Evolutionary conservation across 2,329 filamentous ascomycete species (phyloP), one percentile per base, ranked within the genome.

Genomic region (Xylaria polymorpha): DNA sequence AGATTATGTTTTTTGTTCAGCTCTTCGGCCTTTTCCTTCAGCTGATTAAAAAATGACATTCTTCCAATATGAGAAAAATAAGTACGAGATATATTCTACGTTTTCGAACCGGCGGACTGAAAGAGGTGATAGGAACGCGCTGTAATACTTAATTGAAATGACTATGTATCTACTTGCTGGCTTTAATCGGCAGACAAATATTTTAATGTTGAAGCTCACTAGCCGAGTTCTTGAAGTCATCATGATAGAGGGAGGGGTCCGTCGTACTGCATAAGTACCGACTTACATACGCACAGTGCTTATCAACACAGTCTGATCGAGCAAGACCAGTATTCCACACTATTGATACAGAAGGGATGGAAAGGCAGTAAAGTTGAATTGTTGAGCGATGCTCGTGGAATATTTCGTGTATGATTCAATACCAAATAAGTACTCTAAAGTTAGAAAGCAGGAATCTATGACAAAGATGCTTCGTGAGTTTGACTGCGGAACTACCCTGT

Each of bases 11-110:
- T 78, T 43, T 69, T 74, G 56, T 80, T 77, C 48, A 82, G 63
- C 61, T 74, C 74, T 9, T 83, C 79, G 37, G 81, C 77, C 56
- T 83, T 80, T 48, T 77, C 75, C 72, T 82, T 83, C 37, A 82
- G 64, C 18, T 77, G 74, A 63, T 82, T 80, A 6, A 83, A 72
- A n/a, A 76, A 73, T n/a, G 74, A 72, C 74, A 76, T 76, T 32
- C 3, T 74, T 12, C 55, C 55, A 14, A 32, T 37, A 25, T 20
- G 20, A 44, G 10, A 9, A 35, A 25, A 20, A 14, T 48, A 39
- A 10, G 10, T 14, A 15, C 10, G 15, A 50, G 5, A 60, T 46
- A 20, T 1, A 9, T 15, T 32, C 58, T 65, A 43, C 25, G 12
- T 32, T 58, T 15, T 39, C 5, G 9, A 39, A 51, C 9, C 25